A percentile compares a stretch with the other conserved stretches of the same genome.
Evolutionary conservation across 768 basidiomycete species (phyloP).

Genomic region (Termitomyces sp.): DNA sequence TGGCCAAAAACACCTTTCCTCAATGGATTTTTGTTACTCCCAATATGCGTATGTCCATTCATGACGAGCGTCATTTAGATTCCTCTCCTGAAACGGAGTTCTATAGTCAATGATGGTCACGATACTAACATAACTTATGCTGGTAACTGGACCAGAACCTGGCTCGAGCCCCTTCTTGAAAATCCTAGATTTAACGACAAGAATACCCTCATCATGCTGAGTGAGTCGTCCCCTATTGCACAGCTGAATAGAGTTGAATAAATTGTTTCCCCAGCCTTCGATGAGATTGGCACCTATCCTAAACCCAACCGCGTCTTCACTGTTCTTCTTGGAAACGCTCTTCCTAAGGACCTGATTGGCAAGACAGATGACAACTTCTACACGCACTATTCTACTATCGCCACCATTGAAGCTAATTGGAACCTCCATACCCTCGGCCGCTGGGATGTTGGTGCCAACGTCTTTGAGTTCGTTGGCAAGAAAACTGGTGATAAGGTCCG

Average conservation of each 20-base stretch:
- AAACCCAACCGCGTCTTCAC: constrained; percentile 43
- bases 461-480: constrained; percentile 45
- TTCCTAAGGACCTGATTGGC: constrained; percentile 36
- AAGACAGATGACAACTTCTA: constrained; percentile 52
- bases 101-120: constrained; percentile 46
- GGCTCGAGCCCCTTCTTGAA: constrained; percentile 44
- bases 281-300: constrained; percentile 39
- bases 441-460: constrained; percentile 31
- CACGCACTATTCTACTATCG: constrained; percentile 54
- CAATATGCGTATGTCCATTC: constrained; percentile 31
- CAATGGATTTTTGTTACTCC: constrained; percentile 63
- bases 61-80: background rate
- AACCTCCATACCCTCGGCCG: constrained; percentile 56
- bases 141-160: constrained; percentile 39
- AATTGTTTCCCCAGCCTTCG: constrained; percentile 36
- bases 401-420: constrained; percentile 60
- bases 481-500: constrained; percentile 35
- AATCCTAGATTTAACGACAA: constrained; percentile 48
- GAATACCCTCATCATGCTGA: constrained; percentile 51
- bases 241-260: background rate
- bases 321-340: constrained; percentile 35
- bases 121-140: constrained; percentile 52
- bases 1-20: constrained; percentile 43
- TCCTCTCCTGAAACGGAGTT: background rate
- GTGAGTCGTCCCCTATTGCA: background rate